phyloP scores from a whole-genome alignment of 768 basidiomycete species.

The Trametes cinnabarina region DNA sequence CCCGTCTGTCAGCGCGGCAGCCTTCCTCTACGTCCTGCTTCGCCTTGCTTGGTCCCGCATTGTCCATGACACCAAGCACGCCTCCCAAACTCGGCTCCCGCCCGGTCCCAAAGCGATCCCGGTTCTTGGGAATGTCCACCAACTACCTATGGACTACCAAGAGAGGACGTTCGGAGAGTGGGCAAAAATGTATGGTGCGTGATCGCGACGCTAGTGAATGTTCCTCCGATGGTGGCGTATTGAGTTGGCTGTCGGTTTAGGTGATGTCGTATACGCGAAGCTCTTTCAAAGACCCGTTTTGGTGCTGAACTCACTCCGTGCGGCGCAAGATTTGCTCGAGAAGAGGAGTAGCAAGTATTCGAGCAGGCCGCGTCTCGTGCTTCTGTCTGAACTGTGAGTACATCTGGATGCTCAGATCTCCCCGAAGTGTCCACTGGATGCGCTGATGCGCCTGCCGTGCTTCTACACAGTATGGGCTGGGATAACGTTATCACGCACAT shows the following conservation, averaged over 20 bases:
- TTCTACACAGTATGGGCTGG: constrained; percentile 22
- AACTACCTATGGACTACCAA: constrained; percentile 26
- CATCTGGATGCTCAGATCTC: neutral
- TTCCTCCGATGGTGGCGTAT: constrained; percentile 2
- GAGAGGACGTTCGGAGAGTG: constrained; percentile 28
- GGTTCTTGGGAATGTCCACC: constrained; percentile 32
- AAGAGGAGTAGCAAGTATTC: constrained; percentile 34
- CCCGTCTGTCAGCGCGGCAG: constrained; percentile 10
- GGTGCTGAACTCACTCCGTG: constrained; percentile 32
- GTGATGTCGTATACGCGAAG: constrained; percentile 32
- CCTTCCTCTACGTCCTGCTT: constrained; percentile 17
- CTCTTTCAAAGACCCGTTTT: constrained; percentile 31
- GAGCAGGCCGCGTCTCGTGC: constrained; percentile 31
- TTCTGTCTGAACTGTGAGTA: constrained; percentile 29
- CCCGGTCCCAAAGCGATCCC: constrained; percentile 33
- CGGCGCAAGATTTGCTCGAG: constrained; percentile 36
- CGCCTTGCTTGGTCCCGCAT: constrained; percentile 5
- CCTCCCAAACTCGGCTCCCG: constrained; percentile 20
- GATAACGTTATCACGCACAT: constrained; percentile 18
- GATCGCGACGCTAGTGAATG: neutral
- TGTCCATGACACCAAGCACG: neutral
- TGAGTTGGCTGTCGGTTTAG: constrained; percentile 23
- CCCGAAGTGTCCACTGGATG: neutral
- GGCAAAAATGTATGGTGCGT: constrained; percentile 30
- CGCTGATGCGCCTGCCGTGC: constrained; percentile 1